phyloP scores from a whole-genome alignment of 176 grass and related monocot genomes.

The Eleusine coracana region DNA sequence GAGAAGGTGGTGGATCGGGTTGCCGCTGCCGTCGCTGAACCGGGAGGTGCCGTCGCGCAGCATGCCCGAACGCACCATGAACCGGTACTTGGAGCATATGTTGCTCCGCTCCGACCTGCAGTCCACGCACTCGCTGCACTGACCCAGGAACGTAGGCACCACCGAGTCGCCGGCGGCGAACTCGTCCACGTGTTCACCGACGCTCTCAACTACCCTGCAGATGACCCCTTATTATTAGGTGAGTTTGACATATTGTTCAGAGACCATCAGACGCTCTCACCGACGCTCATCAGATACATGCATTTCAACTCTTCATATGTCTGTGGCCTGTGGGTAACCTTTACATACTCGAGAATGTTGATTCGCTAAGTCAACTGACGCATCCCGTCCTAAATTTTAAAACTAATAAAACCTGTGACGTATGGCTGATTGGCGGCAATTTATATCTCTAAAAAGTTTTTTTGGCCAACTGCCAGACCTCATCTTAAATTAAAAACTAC shows the following conservation, averaged over 20 bases:
- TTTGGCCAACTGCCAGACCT: neutral
- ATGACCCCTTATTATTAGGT: neutral
- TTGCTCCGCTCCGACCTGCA: slow-evolving; percentile 77
- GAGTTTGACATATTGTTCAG: neutral
- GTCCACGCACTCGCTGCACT: slow-evolving; percentile 84
- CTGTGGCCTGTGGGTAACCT: too few species aligned
- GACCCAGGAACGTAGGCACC: slow-evolving; percentile 66
- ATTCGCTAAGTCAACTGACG: neutral
- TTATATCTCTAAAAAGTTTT: neutral
- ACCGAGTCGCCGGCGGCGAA: slow-evolving; percentile 64
- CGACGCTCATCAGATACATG: too few species aligned
- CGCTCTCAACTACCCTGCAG: slow-evolving; percentile 81
- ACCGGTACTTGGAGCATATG: slow-evolving; percentile 66
- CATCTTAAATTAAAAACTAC: neutral
- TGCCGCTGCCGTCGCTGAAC: slow-evolving; percentile 52
- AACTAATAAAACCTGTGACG: neutral
- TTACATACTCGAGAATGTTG: too few species aligned
- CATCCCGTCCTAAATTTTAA: neutral
- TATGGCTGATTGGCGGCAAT: neutral
- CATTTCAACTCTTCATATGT: too few species aligned
- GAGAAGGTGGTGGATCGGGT: slow-evolving; percentile 59
- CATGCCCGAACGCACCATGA: slow-evolving; percentile 49
- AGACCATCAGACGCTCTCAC: neutral
- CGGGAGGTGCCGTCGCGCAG: slow-evolving; percentile 55
- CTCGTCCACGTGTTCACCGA: slow-evolving; percentile 61